Conservation (phyloP, 169 alveolate species). For the Babesia bigemina region DNA sequence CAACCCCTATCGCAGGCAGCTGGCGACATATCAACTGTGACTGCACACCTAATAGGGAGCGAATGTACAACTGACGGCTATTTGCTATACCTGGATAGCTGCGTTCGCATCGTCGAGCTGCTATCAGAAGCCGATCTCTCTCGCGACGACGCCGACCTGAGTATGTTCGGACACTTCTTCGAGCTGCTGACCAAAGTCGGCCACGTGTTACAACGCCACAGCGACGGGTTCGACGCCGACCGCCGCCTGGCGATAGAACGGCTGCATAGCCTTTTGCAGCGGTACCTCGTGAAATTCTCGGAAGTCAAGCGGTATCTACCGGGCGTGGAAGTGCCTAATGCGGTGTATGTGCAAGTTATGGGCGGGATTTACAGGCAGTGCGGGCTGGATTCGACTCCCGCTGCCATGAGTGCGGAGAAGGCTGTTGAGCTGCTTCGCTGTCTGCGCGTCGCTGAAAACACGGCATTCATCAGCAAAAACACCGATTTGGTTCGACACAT, state of each 20-base stretch:
- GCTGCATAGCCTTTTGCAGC: background rate
- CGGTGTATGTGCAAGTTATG: background rate
- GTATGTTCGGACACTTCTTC: slow-evolving; percentile 27
- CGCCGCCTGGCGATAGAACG: background rate
- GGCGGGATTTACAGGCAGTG: background rate
- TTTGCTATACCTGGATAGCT: slow-evolving; percentile 37
- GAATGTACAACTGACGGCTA: background rate
- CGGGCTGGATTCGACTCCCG: background rate
- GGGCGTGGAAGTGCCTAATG: background rate
- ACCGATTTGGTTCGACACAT: slow-evolving; percentile 32
- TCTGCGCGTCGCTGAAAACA: background rate
- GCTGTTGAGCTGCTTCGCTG: slow-evolving; percentile 19
- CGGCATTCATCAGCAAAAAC: slow-evolving; percentile 3
- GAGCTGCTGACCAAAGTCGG: slow-evolving; percentile 7
- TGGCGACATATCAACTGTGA: background rate
- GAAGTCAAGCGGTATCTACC: background rate
- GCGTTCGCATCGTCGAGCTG: slow-evolving; percentile 29
- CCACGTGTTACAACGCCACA: background rate
- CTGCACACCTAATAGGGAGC: background rate
- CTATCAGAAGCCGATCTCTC: slow-evolving; percentile 22
- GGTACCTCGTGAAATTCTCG: slow-evolving; percentile 17
- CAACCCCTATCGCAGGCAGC: background rate
- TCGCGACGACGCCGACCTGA: slow-evolving; percentile 32
- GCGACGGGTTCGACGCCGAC: background rate
- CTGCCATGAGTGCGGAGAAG: background rate